Evolutionary conservation across 345 rosid species (phyloP).

Genomic region (Brassica cretica): DNA sequence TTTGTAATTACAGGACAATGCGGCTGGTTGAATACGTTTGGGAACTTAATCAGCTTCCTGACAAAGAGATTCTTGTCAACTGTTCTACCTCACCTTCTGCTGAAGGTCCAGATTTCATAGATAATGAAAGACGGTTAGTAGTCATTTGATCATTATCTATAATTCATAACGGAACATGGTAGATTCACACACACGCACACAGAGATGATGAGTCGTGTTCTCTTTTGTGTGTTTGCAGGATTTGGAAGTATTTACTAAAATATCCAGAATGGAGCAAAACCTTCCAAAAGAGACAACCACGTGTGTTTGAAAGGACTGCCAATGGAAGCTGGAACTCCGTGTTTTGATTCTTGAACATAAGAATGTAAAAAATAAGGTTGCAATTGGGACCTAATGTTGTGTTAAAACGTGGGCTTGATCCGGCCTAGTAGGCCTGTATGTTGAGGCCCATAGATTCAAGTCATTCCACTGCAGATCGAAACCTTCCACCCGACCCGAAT

Average conservation of each 20-base stretch:
- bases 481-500: slow-evolving; percentile 3
- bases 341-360: slow-evolving; percentile 11
- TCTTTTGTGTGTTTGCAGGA: slow-evolving; percentile 42
- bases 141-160: slow-evolving; percentile 9
- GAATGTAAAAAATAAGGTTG: neutral
- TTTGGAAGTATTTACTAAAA: slow-evolving; percentile 56
- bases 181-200: neutral
- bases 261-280: slow-evolving; percentile 66
- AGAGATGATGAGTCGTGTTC: neutral
- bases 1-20: slow-evolving; percentile 52
- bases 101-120: slow-evolving; percentile 87
- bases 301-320: slow-evolving; percentile 58
- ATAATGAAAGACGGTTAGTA: slow-evolving; percentile 55
- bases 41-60: slow-evolving; percentile 48
- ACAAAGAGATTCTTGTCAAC: slow-evolving; percentile 53
- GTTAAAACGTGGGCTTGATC: slow-evolving; percentile 11
- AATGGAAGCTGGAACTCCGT: slow-evolving; percentile 56
- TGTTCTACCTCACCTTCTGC: slow-evolving; percentile 86
- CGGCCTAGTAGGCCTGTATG: neutral
- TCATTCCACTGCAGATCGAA: neutral
- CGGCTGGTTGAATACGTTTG: slow-evolving; percentile 34
- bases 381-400: neutral
- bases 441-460: slow-evolving; percentile 6
- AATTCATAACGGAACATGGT: neutral
- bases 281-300: slow-evolving; percentile 60